Evolutionary conservation across 306 rosid genomes (phyloP).

Genomic region (Glycine tomentella): DNA sequence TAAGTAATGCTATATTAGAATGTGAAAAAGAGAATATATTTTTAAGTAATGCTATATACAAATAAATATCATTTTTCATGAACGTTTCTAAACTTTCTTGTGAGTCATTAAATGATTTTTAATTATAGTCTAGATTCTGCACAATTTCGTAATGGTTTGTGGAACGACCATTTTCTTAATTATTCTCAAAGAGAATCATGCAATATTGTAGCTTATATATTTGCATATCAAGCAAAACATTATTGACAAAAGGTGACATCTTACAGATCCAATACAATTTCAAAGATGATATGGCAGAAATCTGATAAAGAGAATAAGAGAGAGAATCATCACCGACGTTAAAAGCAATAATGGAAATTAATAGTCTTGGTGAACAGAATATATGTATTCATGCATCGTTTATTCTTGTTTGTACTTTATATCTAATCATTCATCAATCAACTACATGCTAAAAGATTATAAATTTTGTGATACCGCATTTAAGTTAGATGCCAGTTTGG

Average conservation of each 20-base stretch:
- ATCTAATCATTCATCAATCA: conserved; percentile 56
- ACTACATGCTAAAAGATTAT: conserved; percentile 34
- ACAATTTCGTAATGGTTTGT: no score
- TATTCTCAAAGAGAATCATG: conserved; percentile 33
- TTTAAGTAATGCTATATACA: background rate
- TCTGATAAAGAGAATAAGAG: background rate
- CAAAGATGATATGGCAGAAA: conserved; percentile 16
- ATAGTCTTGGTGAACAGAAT: conserved; percentile 26
- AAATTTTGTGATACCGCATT: conserved; percentile 37
- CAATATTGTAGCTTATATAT: background rate
- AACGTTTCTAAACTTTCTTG: background rate
- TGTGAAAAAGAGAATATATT: no score
- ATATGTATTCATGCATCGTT: conserved; percentile 45
- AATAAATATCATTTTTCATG: background rate
- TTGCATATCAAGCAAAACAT: background rate
- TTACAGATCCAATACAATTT: conserved; percentile 10
- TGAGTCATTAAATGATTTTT: no score
- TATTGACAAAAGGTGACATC: background rate
- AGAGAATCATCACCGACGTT: conserved; percentile 30
- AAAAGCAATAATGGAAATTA: conserved; percentile 21
- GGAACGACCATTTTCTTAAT: background rate
- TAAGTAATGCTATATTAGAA: no score
- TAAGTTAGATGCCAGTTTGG: conserved; percentile 43
- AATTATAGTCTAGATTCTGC: no score
- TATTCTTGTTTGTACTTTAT: conserved; percentile 41